Evolutionary conservation across 331 rosid genomes (phyloP), one percentile per base, ranked within the genome.

Genomic region (Saraca asoca): DNA sequence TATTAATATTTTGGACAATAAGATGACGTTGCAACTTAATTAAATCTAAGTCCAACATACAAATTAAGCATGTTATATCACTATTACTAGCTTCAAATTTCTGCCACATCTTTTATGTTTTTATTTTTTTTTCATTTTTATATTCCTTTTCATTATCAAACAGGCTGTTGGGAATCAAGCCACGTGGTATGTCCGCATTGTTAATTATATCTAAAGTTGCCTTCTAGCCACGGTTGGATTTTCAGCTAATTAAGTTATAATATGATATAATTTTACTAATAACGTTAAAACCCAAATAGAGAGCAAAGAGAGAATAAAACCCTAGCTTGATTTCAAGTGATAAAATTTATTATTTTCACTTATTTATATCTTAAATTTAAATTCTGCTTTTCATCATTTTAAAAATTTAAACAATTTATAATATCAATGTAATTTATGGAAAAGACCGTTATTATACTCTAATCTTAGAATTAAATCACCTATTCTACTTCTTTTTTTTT

Each of bases 131-230:
- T n/a, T n/a, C n/a, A 0, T 13, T 20, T 48, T 20, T 70, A 13
- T 37, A 51, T 57, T 53, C 31, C 7, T 69, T 79, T 80, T 19
- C 72, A 77, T 54, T 19, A 75, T 66, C 59, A 65, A 73, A 78
- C 85, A 87, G 86, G 75, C 83, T 78, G 86, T 75, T 54, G 24
- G 72, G 88, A 75, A 84, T 87, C 86, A 75, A 80, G 75, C 69
- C 89, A 87, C 81, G 83, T 78, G 86, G 77, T 70, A 29, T 67
- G 81, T 70, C 62, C 33, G 33, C 37, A 56, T 19, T 58, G 17
- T 48, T 61, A 0, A 11, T 14, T 33, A 51, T 51, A 43, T n/a
- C n/a, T n/a, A n/a, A n/a, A n/a, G n/a, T n/a, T n/a, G n/a, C n/a
- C n/a, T n/a, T n/a, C n/a, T 57, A 34, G n/a, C n/a, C 52, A 44